Percentiles rank a stretch among this genome's conserved stretches.
These are phyloP conservation scores for Ophiostoma populinum DNA, from an alignment of 2,329 filamentous ascomycete species.

Conservation along the genomic window DNA sequence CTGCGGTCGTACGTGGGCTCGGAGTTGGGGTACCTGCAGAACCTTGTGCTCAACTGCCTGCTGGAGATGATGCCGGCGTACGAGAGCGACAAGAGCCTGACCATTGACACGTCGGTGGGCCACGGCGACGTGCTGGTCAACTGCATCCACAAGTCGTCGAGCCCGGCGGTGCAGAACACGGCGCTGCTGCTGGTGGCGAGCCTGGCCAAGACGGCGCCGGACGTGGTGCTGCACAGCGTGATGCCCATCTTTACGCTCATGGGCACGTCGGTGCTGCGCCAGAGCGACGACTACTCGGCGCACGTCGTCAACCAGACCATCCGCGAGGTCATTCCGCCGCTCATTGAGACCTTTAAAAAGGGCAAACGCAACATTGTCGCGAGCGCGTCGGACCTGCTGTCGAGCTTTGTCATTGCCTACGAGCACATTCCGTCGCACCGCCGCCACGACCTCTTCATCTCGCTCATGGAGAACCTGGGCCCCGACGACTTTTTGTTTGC, in stretches of 20 bases:
- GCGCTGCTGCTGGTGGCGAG: slow-evolving; percentile 77
- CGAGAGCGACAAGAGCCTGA: slow-evolving; percentile 40
- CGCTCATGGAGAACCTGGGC: slow-evolving; percentile 71
- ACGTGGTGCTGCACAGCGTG: slow-evolving; percentile 84
- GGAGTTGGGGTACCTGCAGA: slow-evolving; percentile 80
- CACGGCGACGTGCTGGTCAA: slow-evolving; percentile 84
- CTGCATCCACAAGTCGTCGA: slow-evolving; percentile 81
- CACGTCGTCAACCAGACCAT: slow-evolving; percentile 94
- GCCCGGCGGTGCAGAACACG: slow-evolving; percentile 83
- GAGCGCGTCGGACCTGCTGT: slow-evolving; percentile 74
- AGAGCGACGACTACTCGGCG: slow-evolving; percentile 92
- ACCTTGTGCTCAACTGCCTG: slow-evolving; percentile 65
- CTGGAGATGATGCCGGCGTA: slow-evolving; percentile 69
- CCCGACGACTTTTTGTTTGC: slow-evolving; percentile 77
- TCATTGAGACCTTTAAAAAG: slow-evolving; percentile 70
- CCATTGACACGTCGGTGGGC: slow-evolving; percentile 62
- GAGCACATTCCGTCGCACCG: slow-evolving; percentile 87
- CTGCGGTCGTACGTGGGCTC: slow-evolving; percentile 67
- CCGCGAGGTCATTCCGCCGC: slow-evolving; percentile 77
- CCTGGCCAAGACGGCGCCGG: slow-evolving; percentile 72
- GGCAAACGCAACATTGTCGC: slow-evolving; percentile 62
- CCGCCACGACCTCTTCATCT: slow-evolving; percentile 64
- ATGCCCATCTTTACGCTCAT: slow-evolving; percentile 99
- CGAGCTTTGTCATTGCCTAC: slow-evolving; percentile 91
- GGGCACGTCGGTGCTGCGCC: slow-evolving; percentile 75